Evolutionary conservation across 495 filamentous ascomycete genomes (phyloP), one percentile per base, ranked within the genome.

Genomic region (Usnea hakonensis): DNA sequence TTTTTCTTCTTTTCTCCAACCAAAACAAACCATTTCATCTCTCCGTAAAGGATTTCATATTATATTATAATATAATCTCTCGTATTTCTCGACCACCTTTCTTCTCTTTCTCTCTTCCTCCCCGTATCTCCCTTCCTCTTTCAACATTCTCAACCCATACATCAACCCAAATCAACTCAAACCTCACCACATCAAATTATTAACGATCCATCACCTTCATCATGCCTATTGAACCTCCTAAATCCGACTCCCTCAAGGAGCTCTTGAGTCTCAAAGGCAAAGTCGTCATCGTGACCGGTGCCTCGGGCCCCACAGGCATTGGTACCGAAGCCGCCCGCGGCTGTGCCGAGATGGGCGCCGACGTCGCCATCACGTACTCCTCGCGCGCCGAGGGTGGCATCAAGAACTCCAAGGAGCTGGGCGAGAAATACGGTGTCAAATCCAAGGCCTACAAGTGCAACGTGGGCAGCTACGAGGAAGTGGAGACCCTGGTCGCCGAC

Each of bases 181-280:
- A 43, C 21, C 43, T 33, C 50, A 16, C n/a, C 30, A 33, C 16
- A 26, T 17, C 36, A 44, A 57, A 11, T 1, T 23, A 55, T 23
- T 13, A 13, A 30, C 17, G 26, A n/a, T 14, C 14, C 5, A 38
- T n/a, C 28, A 46, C 40, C 0, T 21, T 36, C 40, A 56, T 50
- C 68, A 83, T 80, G 77, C 83, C 83, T 71, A 81, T 85, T 72
- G 67, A 70, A 62, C 73, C 87, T 65, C 84, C 86, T 69, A 70
- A 81, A 65, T 73, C 80, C 71, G 74, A 83, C 10, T 76, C 73
- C 66, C 77, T 90, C 64, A 69, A 76, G 66, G 86, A 90, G 72
- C 79, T 87, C 70, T 76, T 90, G 71, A 83, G 79, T 79, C 79
- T 90, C 38, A 89, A 89, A 75, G 85, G 86, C 78, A 88, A 87